These are phyloP conservation scores for Cercospora sesami DNA, from an alignment of 2,329 filamentous ascomycete genomes.

Conservation along the genomic window DNA sequence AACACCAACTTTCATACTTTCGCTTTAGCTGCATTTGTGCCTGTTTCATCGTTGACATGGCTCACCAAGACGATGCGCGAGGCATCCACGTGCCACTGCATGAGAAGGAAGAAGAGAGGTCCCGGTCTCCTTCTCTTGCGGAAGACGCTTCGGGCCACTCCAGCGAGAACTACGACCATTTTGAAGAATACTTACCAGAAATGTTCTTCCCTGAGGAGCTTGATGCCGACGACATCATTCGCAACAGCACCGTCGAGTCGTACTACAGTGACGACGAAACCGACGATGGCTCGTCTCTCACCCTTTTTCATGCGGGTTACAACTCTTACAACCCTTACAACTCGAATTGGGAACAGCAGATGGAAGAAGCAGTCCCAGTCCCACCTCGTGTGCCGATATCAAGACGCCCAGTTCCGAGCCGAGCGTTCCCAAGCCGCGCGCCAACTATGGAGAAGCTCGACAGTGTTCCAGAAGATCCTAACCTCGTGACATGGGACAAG, in stretches of 20 bases:
- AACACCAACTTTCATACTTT: constrained; percentile 1
- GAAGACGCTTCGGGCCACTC: constrained; percentile 6
- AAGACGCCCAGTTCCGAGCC: constrained; percentile 18
- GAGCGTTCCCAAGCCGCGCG: constrained; percentile 15
- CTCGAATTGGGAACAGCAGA: constrained; percentile 12
- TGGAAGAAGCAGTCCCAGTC: constrained; percentile 4
- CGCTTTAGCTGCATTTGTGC: constrained; percentile 9
- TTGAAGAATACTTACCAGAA: constrained; percentile 7
- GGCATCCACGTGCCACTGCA: neutral
- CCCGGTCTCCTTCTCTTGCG: constrained; percentile 1
- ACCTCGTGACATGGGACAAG: constrained; percentile 47
- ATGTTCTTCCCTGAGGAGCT: constrained; percentile 6
- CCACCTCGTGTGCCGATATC: constrained; percentile 14
- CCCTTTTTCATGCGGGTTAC: constrained; percentile 22
- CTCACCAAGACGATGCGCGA: neutral
- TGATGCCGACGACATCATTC: constrained; percentile 9
- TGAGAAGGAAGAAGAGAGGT: neutral
- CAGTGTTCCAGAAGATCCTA: constrained; percentile 21
- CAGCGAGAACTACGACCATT: neutral
- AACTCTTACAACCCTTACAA: constrained; percentile 1
- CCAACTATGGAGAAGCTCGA: constrained; percentile 15
- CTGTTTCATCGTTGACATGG: constrained; percentile 9
- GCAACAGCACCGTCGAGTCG: constrained; percentile 20
- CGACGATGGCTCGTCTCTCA: constrained; percentile 16
- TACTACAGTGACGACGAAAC: constrained; percentile 19